phyloP scores from a whole-genome alignment of 305 asterid genomes.

The Fraxinus xanthoxyloides region DNA sequence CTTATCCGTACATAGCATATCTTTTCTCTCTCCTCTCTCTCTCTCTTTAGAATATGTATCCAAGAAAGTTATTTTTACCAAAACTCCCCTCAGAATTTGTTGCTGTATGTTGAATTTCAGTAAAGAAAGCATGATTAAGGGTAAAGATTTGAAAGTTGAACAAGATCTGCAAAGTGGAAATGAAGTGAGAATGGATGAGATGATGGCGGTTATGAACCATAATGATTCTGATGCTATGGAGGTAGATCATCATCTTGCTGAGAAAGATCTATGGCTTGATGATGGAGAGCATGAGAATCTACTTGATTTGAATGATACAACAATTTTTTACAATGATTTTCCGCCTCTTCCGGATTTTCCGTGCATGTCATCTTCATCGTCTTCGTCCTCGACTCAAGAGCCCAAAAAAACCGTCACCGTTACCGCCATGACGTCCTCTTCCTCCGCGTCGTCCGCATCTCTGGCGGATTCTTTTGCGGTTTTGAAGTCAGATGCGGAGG shows the following conservation, averaged over 20 bases:
- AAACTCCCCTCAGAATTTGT: background rate
- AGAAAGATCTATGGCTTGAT: constrained; percentile 38
- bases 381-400: constrained; percentile 54
- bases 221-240: constrained; percentile 17
- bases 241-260: constrained; percentile 2
- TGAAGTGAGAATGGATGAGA: constrained; percentile 1
- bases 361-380: constrained; percentile 95
- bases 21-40: background rate
- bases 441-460: constrained; percentile 55
- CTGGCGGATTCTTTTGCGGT: constrained; percentile 42
- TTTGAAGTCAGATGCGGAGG: constrained; percentile 34
- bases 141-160: constrained; percentile 12
- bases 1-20: constrained; percentile 34
- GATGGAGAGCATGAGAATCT: constrained; percentile 24
- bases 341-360: constrained; percentile 83
- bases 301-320: constrained; percentile 42
- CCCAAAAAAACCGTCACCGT: constrained; percentile 14
- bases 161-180: constrained; percentile 26
- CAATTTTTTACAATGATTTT: constrained; percentile 45
- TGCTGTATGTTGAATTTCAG: background rate
- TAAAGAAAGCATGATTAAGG: constrained; percentile 31
- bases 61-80: background rate
- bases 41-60: background rate
- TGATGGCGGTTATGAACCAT: constrained; percentile 15
- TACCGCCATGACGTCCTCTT: constrained; percentile 35